phyloP scores from a whole-genome alignment of 805 yeast genomes.

The Kregervanrija delftensis region DNA sequence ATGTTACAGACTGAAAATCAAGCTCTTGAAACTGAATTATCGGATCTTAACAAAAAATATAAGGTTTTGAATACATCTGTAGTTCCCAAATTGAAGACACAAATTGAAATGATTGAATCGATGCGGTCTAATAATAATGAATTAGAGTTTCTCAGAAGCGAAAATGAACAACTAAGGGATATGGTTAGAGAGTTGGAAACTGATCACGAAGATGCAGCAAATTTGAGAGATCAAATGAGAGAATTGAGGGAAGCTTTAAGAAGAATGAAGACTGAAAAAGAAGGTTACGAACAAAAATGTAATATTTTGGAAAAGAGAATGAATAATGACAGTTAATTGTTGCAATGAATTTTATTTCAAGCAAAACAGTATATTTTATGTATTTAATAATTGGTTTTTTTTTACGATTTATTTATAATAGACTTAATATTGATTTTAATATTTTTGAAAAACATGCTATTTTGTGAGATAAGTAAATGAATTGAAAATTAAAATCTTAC shows the following conservation, averaged over 20 bases:
- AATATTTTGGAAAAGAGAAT: slow-evolving; percentile 1
- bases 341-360: no score
- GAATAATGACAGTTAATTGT: neutral
- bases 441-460: no score
- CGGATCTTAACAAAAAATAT: slow-evolving; percentile 34
- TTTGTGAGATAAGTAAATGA: no score
- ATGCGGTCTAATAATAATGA: slow-evolving; percentile 16
- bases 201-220: slow-evolving; percentile 8
- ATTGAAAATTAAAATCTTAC: no score
- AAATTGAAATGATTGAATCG: slow-evolving; percentile 26
- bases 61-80: slow-evolving; percentile 34
- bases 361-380: no score
- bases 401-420: no score
- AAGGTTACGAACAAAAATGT: slow-evolving; percentile 2
- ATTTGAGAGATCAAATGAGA: slow-evolving; percentile 5
- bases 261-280: slow-evolving; percentile 24
- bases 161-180: slow-evolving; percentile 27
- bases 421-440: no score
- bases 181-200: slow-evolving; percentile 20
- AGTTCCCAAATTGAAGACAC: slow-evolving; percentile 41
- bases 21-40: slow-evolving; percentile 32
- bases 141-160: slow-evolving; percentile 22
- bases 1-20: slow-evolving; percentile 31
- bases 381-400: no score
- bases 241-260: slow-evolving; percentile 11